Base-by-base conservation (phyloP, 2,329 filamentous ascomycete species). In the Aureobasidium sp. region DNA sequence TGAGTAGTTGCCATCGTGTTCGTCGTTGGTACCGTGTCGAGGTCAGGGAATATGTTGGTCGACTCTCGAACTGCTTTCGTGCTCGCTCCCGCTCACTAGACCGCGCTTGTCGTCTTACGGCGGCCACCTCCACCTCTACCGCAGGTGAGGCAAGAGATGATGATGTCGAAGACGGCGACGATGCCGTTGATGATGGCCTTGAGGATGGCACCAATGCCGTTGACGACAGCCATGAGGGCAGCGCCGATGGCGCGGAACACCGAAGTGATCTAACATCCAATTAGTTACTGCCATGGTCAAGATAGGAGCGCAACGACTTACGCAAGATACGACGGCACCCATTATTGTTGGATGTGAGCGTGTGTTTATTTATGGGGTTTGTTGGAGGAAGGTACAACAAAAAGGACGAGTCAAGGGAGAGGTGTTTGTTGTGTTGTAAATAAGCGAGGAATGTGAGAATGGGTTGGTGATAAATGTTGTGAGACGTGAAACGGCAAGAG, bases 251-350 rank as follows among this genome's bases (percentile, higher is more conserved):
- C 77, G 65, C 75, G 74, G 71, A 81, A 74, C 67, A 79, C 68
- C 64, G 71, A 67, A 61, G 75, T 67, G 69, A 78, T 74, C 75
- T 77, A 64, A 12, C 9, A 13, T 12, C 3, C 7, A 65, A 66
- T 73, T 67, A 73, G 70, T 41, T 32, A 51, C 29, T 53, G 43
- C 26, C 52, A 55, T 17, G 13, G 41, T 27, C 15, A 17, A 27
- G 12, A 27, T 13, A 29, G 46, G 43, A 39, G 29, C 3, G 17
- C 37, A 2, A 34, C 26, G 57, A 83, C 88, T 71, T 89, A 93
- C 89, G 73, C 89, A 92, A 74, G 89, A 92, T 68, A 91, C 81
- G 71, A 94, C 86, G 76, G 87, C 89, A 78, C 90, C 90, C 90
- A 94, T 93, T 76, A 70, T 68, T 65, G 62, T 64, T 50, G 12